Evolutionary conservation across 23 red algal genomes (phyloP).

Genomic region (Gracilaria vermiculophylla): DNA sequence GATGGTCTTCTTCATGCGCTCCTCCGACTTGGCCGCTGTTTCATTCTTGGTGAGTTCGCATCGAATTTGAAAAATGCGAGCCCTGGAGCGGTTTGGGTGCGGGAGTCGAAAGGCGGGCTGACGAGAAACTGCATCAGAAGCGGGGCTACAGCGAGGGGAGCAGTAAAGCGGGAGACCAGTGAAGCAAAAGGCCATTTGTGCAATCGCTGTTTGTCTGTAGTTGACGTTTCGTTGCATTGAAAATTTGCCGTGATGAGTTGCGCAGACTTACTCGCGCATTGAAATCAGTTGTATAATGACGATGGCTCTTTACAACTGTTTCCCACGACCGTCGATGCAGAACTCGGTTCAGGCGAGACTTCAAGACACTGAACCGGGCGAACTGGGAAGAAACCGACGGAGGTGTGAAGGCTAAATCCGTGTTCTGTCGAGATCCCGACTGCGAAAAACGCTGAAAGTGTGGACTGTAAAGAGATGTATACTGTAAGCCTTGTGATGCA

Average conservation of each 20-base stretch:
- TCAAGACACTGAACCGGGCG: too few species aligned
- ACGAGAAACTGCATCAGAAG: not conserved
- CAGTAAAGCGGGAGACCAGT: not conserved
- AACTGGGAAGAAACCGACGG: too few species aligned
- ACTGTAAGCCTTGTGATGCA: too few species aligned
- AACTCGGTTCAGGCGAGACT: too few species aligned
- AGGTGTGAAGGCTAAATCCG: too few species aligned
- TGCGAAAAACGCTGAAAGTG: too few species aligned
- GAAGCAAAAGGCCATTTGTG: constrained; percentile 3
- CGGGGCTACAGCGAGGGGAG: not conserved
- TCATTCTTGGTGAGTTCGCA: constrained; percentile 70
- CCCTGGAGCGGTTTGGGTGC: not conserved
- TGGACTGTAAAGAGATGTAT: too few species aligned
- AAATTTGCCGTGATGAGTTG: not conserved
- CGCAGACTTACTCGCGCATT: too few species aligned
- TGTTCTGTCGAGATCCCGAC: too few species aligned
- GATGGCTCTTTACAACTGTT: too few species aligned
- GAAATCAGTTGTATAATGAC: too few species aligned
- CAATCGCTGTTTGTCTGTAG: not conserved
- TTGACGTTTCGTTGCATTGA: not conserved
- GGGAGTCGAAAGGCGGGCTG: not conserved
- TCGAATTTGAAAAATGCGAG: not conserved
- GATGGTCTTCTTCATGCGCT: constrained; percentile 91
- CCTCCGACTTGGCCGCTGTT: constrained; percentile 51
- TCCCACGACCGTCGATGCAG: too few species aligned